These are phyloP conservation scores for Aspergillus flavus DNA, from an alignment of 2,329 filamentous ascomycete genomes.

Conservation along the genomic window DNA sequence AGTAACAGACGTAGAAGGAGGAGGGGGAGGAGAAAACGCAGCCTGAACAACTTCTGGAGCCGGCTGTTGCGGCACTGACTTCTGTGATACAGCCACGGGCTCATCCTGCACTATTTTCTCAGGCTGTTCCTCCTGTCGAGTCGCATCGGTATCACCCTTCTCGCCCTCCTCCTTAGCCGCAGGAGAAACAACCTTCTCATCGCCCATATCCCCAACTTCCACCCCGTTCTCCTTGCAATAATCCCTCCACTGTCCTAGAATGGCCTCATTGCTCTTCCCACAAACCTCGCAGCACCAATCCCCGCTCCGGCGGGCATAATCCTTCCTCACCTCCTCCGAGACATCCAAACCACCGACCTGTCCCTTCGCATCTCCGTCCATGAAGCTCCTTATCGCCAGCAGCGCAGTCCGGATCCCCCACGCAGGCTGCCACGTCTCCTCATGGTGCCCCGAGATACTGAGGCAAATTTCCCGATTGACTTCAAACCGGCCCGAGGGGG, in stretches of 20 bases:
- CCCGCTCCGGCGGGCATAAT: constrained; percentile 68
- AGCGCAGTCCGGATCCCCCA: constrained; percentile 95
- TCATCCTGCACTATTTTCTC: background rate
- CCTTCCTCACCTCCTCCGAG: constrained; percentile 64
- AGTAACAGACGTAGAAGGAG: constrained; percentile 3
- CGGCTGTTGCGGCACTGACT: background rate
- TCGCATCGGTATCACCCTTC: background rate
- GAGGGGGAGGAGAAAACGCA: background rate
- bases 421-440: constrained; percentile 97
- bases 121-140: background rate
- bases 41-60: background rate
- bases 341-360: constrained; percentile 90
- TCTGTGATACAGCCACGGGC: background rate
- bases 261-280: constrained; percentile 63
- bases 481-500: constrained; percentile 89
- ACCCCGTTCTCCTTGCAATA: constrained; percentile 45
- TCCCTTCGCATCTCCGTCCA: constrained; percentile 85
- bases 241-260: constrained; percentile 71
- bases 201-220: constrained; percentile 39
- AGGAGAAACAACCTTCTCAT: constrained; percentile 48
- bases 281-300: constrained; percentile 72
- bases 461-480: constrained; percentile 96
- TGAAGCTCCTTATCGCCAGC: constrained; percentile 77
- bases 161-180: constrained; percentile 25
- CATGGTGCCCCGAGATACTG: constrained; percentile 90